Evolutionary conservation across 345 rosid species (phyloP).

Genomic region (Erysimum cheiranthoides): DNA sequence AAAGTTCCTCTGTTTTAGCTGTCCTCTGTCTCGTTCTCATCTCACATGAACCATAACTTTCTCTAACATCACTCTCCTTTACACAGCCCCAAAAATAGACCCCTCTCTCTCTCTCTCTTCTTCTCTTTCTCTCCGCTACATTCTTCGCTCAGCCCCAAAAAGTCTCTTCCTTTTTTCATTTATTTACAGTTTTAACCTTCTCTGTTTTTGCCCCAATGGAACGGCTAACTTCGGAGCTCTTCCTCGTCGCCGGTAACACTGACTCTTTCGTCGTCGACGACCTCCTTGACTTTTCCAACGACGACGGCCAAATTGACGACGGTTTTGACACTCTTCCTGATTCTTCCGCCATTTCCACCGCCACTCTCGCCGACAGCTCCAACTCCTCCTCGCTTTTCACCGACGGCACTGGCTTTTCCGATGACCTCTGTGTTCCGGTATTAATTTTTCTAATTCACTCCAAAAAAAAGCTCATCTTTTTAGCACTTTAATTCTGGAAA

Average conservation of each 20-base stretch:
- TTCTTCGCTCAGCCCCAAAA: slow-evolving; percentile 26
- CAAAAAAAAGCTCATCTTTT: not conserved
- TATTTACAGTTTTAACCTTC: slow-evolving; percentile 33
- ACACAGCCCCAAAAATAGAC: slow-evolving; percentile 43
- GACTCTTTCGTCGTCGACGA: slow-evolving; percentile 97
- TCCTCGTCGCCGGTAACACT: slow-evolving; percentile 40
- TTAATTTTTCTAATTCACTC: not conserved
- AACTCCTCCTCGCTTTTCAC: slow-evolving; percentile 49
- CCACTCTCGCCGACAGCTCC: slow-evolving; percentile 29
- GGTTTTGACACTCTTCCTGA: slow-evolving; percentile 50
- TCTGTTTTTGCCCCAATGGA: slow-evolving; percentile 33
- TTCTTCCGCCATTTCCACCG: slow-evolving; percentile 50
- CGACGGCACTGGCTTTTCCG: slow-evolving; percentile 48
- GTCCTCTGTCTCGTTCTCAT: slow-evolving; percentile 45
- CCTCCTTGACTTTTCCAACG: slow-evolving; percentile 82
- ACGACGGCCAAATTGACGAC: slow-evolving; percentile 50
- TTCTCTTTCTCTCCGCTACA: slow-evolving; percentile 36
- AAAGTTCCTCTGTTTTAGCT: slow-evolving; percentile 46
- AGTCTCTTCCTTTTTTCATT: not conserved
- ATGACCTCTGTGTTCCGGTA: slow-evolving; percentile 92
- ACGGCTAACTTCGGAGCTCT: slow-evolving; percentile 36
- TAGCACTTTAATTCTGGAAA: not conserved
- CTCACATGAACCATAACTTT: slow-evolving; percentile 48
- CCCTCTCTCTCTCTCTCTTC: slow-evolving; percentile 1
- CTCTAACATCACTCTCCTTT: slow-evolving; percentile 47